Evolutionary conservation across 805 yeast species (phyloP).

Genomic region (Wickerhamomyces pijperi): DNA sequence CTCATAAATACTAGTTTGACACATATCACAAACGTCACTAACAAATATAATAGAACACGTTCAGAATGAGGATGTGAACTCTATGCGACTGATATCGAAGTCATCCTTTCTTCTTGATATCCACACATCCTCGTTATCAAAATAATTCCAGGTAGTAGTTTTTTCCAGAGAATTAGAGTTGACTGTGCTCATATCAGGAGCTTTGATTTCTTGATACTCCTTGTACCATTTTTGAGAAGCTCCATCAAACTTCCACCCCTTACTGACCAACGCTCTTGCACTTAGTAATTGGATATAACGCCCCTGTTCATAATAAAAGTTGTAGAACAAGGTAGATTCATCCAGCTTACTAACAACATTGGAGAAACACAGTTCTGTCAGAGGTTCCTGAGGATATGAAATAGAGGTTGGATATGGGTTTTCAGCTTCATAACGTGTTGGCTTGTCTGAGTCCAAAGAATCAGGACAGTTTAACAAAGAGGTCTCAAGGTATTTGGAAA

Average conservation of each 20-base stretch:
- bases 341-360: slow-evolving; percentile 61
- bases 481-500: slow-evolving; percentile 54
- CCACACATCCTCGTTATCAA: slow-evolving; percentile 73
- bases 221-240: slow-evolving; percentile 75
- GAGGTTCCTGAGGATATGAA: slow-evolving; percentile 80
- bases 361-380: slow-evolving; percentile 39
- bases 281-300: slow-evolving; percentile 65
- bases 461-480: slow-evolving; percentile 88
- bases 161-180: slow-evolving; percentile 27
- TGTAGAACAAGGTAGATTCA: slow-evolving; percentile 80
- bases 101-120: slow-evolving; percentile 48
- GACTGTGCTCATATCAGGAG: slow-evolving; percentile 20
- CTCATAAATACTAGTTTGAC: no score
- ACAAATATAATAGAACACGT: no score
- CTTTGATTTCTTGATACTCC: slow-evolving; percentile 36
- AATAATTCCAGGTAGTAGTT: slow-evolving; percentile 57
- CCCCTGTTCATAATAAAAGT: slow-evolving; percentile 75
- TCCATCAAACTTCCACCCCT: slow-evolving; percentile 78
- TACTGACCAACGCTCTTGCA: slow-evolving; percentile 63
- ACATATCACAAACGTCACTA: no score
- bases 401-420: slow-evolving; percentile 84
- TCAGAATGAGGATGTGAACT: slow-evolving; percentile 9
- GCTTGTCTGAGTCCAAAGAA: slow-evolving; percentile 80
- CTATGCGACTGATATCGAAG: slow-evolving; percentile 28
- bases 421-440: slow-evolving; percentile 57